Evolutionary conservation across 1,139 yeast genomes (phyloP).

Genomic region (Hyphopichia fennica): DNA sequence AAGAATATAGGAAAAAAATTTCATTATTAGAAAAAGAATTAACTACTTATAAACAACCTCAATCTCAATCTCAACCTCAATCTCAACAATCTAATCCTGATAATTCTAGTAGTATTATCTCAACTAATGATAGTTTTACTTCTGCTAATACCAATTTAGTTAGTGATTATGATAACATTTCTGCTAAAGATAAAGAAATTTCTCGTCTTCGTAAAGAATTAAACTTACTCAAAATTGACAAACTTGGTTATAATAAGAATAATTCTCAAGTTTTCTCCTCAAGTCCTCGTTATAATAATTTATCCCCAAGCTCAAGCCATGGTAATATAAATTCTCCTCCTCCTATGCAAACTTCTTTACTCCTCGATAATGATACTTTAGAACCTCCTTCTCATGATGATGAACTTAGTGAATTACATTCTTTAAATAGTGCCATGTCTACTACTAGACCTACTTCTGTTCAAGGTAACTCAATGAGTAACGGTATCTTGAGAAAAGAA

Average conservation of each 20-base stretch:
- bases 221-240: conserved; percentile 50
- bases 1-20: conserved; percentile 49
- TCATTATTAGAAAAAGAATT: conserved; percentile 46
- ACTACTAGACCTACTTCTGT: conserved; percentile 19
- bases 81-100: conserved; percentile 15
- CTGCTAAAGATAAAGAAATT: conserved; percentile 47
- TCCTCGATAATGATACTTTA: neutral
- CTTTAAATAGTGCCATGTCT: conserved; percentile 6
- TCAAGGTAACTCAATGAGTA: conserved; percentile 24
- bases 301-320: conserved; percentile 10
- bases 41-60: no score
- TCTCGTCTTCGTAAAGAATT: conserved; percentile 48
- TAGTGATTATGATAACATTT: conserved; percentile 14
- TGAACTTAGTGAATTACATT: conserved; percentile 12
- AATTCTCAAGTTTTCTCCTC: conserved; percentile 4
- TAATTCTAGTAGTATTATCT: conserved; percentile 3
- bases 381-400: conserved; percentile 8
- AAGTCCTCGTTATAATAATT: conserved; percentile 5
- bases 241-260: conserved; percentile 31
- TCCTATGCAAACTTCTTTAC: neutral
- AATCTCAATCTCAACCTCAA: conserved; percentile 16
- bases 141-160: neutral
- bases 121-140: conserved; percentile 1
- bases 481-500: conserved; percentile 62
- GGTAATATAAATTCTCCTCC: conserved; percentile 7